phyloP scores from a whole-genome alignment of 345 rosid genomes.

The Odontarrhena argentea region DNA sequence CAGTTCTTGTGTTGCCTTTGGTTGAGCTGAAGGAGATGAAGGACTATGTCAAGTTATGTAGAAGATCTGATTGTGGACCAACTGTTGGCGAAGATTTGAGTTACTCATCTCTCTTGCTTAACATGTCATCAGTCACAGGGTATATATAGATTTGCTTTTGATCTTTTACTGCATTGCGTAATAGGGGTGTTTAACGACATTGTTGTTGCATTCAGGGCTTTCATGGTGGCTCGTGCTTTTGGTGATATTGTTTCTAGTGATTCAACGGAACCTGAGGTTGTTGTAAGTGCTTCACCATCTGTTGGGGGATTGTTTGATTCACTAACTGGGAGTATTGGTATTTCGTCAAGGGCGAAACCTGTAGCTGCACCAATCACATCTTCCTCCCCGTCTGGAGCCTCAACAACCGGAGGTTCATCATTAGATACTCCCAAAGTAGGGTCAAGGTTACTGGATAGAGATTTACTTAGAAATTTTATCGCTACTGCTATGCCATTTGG shows the following conservation, averaged over 20 bases:
- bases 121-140: constrained; percentile 95
- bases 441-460: constrained; percentile 81
- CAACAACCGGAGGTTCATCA: constrained; percentile 52
- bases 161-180: too few relatives aligned
- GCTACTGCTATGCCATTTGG: constrained; percentile 89
- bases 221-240: constrained; percentile 83
- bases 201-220: constrained; percentile 56
- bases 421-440: constrained; percentile 76
- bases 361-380: constrained; percentile 76
- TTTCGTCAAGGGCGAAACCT: constrained; percentile 85
- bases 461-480: constrained; percentile 70
- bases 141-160: too few relatives aligned
- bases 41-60: constrained; percentile 53
- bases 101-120: constrained; percentile 81
- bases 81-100: constrained; percentile 65
- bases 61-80: constrained; percentile 79
- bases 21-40: constrained; percentile 72
- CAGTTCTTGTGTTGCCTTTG: constrained; percentile 70
- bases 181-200: background rate
- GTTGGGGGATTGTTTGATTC: constrained; percentile 96
- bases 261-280: constrained; percentile 79
- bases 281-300: constrained; percentile 67
- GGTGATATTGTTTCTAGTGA: constrained; percentile 85
- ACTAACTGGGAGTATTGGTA: constrained; percentile 93
- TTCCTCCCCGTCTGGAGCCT: constrained; percentile 54